Evolutionary conservation across 1,139 yeast species (phyloP), one percentile per base, ranked within the genome.

Genomic region (Debaryomycetaceae sp.): DNA sequence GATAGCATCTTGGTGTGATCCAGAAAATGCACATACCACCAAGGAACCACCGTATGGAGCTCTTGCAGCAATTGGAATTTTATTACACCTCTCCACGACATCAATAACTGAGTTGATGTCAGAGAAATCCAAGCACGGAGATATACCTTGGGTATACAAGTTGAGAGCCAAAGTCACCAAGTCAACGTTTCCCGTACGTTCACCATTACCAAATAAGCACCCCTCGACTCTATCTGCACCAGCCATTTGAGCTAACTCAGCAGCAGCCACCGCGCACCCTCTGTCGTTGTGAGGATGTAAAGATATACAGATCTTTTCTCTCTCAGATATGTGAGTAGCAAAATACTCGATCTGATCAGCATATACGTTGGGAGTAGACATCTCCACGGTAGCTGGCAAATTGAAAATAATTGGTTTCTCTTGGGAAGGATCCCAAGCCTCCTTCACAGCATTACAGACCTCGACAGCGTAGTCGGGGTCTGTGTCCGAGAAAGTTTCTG

Each of bases 221-320:
- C 99, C 98, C 70, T 93, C 99, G 36, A 93, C 95, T 69, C 99
- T 83, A 68, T 93, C 97, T 39, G 97, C 98, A 54, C 99, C 98
- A 4, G 97, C 99, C 68, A 93, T 66, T 50, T 87, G 79, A 48
- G 96, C 98, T 49, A 93, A 78, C 69, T 93, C 99, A 11, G 97
- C 85, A 22, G 98, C 98, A 14, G 98, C 98, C 39, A 93, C 98
- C 48, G 96, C 97, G 68, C 97, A 90, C 34, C 98, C 98, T 66
- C 98, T 83, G 67, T 93, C 98, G 58, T 93, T 93, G 71, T 93
- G 99, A 42, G 96, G 88, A 65, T 93, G 99, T 41, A 93, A 81
- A 24, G 98, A 91, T 46, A 93, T 83, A 60, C 95, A 83, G 37
- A 91, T 82, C 57, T 82, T 87, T 55, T 89, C 95, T 59, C 98